Evolutionary conservation across 139 green algal species (phyloP).

Genomic region (Chlamydomonas urium): DNA sequence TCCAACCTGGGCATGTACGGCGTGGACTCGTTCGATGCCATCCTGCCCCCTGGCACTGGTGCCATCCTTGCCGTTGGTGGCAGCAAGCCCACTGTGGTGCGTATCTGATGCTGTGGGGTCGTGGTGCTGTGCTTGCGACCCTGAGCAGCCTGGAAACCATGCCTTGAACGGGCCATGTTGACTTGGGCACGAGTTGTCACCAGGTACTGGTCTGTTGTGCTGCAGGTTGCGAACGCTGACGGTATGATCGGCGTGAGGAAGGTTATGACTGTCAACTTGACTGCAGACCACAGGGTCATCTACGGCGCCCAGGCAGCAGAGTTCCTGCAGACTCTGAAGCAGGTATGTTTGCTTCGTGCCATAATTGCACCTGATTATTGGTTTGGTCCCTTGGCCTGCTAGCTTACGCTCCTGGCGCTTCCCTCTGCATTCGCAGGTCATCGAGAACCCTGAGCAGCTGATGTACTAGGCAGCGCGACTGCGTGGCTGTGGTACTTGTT

Average conservation of each 20-base stretch:
- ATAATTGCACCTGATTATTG: neutral
- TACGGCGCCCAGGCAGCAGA: constrained; percentile 91
- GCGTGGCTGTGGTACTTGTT: neutral
- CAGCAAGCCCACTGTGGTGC: constrained; percentile 85
- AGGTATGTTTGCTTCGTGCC: neutral
- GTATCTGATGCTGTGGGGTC: too few relatives aligned
- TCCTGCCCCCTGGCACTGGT: constrained; percentile 84
- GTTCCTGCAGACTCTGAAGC: constrained; percentile 89
- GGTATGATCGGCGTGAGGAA: constrained; percentile 89
- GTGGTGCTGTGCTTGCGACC: too few relatives aligned
- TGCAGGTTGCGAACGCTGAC: constrained; percentile 72
- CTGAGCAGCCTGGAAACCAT: too few relatives aligned
- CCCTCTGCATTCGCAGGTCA: constrained; percentile 75
- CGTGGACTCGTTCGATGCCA: constrained; percentile 93
- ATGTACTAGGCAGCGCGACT: constrained; percentile 21
- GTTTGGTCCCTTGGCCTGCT: neutral
- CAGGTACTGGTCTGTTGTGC: too few relatives aligned
- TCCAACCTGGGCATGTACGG: constrained; percentile 99
- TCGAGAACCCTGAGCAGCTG: constrained; percentile 73
- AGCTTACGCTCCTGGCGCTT: constrained; percentile 43
- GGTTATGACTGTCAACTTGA: constrained; percentile 96
- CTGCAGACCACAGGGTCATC: constrained; percentile 93
- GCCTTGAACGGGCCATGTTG: too few relatives aligned
- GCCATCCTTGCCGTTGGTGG: constrained; percentile 92
- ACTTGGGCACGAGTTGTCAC: too few relatives aligned